Conservation (phyloP, 495 filamentous ascomycete species). For the Penicillium argentinense region DNA sequence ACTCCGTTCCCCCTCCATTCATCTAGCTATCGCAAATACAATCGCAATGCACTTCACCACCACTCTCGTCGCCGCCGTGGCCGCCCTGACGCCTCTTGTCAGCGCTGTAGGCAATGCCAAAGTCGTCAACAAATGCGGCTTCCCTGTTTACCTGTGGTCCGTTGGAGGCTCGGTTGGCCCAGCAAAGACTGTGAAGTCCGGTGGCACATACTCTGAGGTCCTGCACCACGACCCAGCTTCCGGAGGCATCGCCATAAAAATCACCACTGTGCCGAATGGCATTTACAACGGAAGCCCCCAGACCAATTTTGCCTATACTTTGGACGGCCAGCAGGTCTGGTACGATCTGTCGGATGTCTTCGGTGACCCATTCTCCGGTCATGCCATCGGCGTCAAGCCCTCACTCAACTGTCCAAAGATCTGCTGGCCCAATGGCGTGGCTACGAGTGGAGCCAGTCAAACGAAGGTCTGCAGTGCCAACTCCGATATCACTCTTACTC, state of each 20-base stretch:
- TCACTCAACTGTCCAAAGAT: constrained; percentile 45
- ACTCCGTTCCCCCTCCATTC: no score
- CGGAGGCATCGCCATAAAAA: constrained; percentile 57
- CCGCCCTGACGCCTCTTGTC: constrained; percentile 29
- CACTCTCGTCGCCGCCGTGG: constrained; percentile 22
- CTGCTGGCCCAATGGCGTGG: constrained; percentile 49
- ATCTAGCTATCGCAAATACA: no score
- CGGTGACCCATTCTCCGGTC: constrained; percentile 54
- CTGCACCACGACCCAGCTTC: constrained; percentile 48
- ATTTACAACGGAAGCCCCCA: constrained; percentile 54
- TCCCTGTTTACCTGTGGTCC: constrained; percentile 55
- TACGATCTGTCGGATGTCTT: constrained; percentile 59
- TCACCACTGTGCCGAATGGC: constrained; percentile 49
- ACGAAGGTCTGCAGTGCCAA: constrained; percentile 42
- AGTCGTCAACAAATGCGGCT: constrained; percentile 52
- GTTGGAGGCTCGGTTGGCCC: constrained; percentile 48
- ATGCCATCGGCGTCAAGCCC: constrained; percentile 39
- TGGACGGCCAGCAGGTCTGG: constrained; percentile 50
- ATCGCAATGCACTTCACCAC: constrained; percentile 40
- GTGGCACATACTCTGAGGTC: constrained; percentile 37
- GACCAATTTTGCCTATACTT: constrained; percentile 54
- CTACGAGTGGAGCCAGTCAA: constrained; percentile 50
- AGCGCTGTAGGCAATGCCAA: constrained; percentile 51
- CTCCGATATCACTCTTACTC: constrained; percentile 32
- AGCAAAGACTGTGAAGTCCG: constrained; percentile 38